Evolutionary conservation across 495 filamentous ascomycete species (phyloP).

Genomic region (Lasiosphaeria hispida): DNA sequence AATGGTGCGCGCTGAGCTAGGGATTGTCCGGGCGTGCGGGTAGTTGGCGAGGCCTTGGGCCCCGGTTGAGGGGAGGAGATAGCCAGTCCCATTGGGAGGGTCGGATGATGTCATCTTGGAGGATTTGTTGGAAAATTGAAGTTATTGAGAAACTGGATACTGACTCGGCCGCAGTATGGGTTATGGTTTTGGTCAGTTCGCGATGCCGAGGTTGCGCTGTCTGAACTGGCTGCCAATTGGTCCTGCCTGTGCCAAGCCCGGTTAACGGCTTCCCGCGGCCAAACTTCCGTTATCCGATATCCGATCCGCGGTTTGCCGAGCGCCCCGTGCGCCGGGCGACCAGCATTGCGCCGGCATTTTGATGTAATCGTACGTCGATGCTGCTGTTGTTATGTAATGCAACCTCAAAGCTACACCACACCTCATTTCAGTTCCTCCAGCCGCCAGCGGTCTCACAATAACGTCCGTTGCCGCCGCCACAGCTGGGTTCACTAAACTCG

Average conservation of each 20-base stretch:
- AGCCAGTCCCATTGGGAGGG: conserved; percentile 23
- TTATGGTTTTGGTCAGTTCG: background rate
- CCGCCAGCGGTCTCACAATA: too few species aligned
- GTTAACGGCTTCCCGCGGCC: background rate
- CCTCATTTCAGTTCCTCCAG: too few species aligned
- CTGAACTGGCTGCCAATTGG: background rate
- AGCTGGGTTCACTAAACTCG: too few species aligned
- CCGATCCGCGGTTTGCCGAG: conserved; percentile 22
- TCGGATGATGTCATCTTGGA: background rate
- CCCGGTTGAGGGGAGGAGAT: conserved; percentile 19
- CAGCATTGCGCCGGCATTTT: too few species aligned
- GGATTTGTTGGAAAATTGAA: background rate
- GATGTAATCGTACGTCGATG: too few species aligned
- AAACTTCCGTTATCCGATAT: conserved; percentile 18
- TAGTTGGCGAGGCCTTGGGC: conserved; percentile 31
- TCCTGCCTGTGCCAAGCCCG: background rate
- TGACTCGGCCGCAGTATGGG: background rate
- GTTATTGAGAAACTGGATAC: background rate
- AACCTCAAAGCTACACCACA: too few species aligned
- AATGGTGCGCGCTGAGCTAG: conserved; percentile 23
- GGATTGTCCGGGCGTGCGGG: conserved; percentile 27
- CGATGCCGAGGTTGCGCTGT: background rate
- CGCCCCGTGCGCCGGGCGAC: background rate
- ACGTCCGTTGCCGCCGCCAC: too few species aligned
- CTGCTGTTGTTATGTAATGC: too few species aligned